These are phyloP conservation scores for Fusarium udum DNA, from an alignment of 2,329 filamentous ascomycete species.

Conservation along the genomic window DNA sequence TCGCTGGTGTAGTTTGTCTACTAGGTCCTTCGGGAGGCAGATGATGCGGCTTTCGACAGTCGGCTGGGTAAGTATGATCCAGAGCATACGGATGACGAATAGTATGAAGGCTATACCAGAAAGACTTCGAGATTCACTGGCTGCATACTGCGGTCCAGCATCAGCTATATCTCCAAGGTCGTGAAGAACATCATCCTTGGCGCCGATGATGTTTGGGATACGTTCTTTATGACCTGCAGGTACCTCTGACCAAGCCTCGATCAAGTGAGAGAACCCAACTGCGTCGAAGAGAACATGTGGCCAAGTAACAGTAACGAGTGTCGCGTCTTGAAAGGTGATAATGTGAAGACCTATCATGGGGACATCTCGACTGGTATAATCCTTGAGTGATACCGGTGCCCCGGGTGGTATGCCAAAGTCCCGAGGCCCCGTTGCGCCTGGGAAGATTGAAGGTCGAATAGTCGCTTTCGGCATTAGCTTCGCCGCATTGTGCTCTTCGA, in stretches of 20 bases:
- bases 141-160: fast-evolving
- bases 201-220: neutral
- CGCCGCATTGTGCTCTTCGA: fast-evolving
- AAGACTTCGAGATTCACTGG: neutral
- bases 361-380: neutral
- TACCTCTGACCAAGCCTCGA: neutral
- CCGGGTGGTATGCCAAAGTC: neutral
- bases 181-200: neutral
- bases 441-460: neutral
- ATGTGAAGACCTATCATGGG: neutral
- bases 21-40: neutral
- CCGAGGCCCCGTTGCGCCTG: too few species aligned
- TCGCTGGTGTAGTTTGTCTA: neutral
- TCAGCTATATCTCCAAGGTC: neutral
- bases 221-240: neutral
- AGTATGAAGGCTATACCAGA: neutral
- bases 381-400: fast-evolving
- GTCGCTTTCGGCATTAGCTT: fast-evolving
- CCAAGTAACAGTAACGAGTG: neutral
- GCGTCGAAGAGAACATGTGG: neutral
- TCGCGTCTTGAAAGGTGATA: fast-evolving
- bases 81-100: neutral
- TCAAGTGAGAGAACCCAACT: neutral
- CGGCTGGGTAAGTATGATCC: neutral
- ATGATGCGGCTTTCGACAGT: neutral